Percentiles rank a stretch among this genome's conserved stretches.
These are phyloP conservation scores for Aspergillus carbonarius DNA, from an alignment of 2,329 filamentous ascomycete genomes.

Conservation along the genomic window DNA sequence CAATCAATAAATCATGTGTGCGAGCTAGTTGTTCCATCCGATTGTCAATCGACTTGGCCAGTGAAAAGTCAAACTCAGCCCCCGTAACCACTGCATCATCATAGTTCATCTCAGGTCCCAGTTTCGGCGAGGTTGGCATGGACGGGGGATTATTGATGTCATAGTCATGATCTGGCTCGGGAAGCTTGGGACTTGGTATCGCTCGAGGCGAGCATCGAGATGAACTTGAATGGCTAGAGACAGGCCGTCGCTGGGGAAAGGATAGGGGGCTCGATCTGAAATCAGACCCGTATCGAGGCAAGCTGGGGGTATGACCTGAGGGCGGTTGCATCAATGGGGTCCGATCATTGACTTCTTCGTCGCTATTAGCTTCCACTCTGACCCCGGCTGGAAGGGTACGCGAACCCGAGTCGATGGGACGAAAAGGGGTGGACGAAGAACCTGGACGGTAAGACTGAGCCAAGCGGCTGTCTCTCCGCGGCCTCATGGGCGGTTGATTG, in stretches of 20 bases:
- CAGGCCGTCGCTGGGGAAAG: constrained; percentile 22
- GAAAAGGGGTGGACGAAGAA: constrained; percentile 36
- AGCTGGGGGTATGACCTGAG: constrained; percentile 34
- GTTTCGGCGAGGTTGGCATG: constrained; percentile 57
- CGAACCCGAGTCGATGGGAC: constrained; percentile 43
- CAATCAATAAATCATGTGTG: constrained; percentile 44
- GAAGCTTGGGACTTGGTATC: constrained; percentile 24
- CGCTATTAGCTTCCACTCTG: constrained; percentile 30
- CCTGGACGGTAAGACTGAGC: constrained; percentile 41
- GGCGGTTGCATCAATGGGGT: constrained; percentile 53
- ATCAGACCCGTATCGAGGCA: constrained; percentile 37
- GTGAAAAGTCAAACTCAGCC: constrained; percentile 41
- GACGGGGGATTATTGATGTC: constrained; percentile 67
- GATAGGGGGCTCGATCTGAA: constrained; percentile 26
- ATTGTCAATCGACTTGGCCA: constrained; percentile 37
- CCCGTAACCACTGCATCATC: constrained; percentile 55
- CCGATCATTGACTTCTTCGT: constrained; percentile 48
- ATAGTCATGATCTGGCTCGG: constrained; percentile 45
- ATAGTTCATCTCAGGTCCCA: constrained; percentile 53
- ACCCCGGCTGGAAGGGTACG: constrained; percentile 37
- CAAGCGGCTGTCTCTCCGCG: constrained; percentile 57
- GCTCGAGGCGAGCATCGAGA: constrained; percentile 31
- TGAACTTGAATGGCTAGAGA: constrained; percentile 29
- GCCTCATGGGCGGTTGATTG: constrained; percentile 62
- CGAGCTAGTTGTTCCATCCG: constrained; percentile 30